phyloP scores from a whole-genome alignment of 2,329 filamentous ascomycete genomes.

The Monilinia polystroma region DNA sequence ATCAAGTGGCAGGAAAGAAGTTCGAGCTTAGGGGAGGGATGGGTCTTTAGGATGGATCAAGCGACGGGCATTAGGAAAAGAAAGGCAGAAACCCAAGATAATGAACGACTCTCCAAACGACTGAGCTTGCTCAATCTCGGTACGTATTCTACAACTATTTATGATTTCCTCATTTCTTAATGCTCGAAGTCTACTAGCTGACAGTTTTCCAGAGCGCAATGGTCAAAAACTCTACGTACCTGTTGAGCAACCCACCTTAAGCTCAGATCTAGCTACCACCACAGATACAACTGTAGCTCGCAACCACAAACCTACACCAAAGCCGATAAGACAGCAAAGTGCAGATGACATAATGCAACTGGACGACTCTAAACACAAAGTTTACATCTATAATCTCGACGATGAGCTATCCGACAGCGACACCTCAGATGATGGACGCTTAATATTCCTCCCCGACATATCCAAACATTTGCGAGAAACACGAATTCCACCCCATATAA shows the following conservation, averaged over 20 bases:
- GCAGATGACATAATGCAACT: constrained; percentile 71
- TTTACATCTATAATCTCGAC: constrained; percentile 90
- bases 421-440: constrained; percentile 54
- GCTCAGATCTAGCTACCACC: constrained; percentile 25
- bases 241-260: constrained; percentile 51
- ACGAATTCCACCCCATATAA: constrained; percentile 61
- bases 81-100: constrained; percentile 59
- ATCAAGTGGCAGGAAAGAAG: constrained; percentile 21
- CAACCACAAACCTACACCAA: constrained; percentile 28
- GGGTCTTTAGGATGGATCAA: constrained; percentile 38
- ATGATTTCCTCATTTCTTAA: constrained; percentile 17
- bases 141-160: constrained; percentile 45
- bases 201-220: constrained; percentile 53
- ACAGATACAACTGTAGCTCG: constrained; percentile 23
- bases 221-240: constrained; percentile 65
- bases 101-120: constrained; percentile 78
- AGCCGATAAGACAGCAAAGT: constrained; percentile 26
- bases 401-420: constrained; percentile 75
- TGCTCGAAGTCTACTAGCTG: constrained; percentile 28
- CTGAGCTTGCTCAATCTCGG: constrained; percentile 80
- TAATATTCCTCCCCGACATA: constrained; percentile 83
- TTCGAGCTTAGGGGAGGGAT: constrained; percentile 23
- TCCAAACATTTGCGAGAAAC: constrained; percentile 74
- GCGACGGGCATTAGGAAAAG: constrained; percentile 48
- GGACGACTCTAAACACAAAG: constrained; percentile 78